Conservation (phyloP, 2,329 filamentous ascomycete species). For the Cercospora berteroae region DNA sequence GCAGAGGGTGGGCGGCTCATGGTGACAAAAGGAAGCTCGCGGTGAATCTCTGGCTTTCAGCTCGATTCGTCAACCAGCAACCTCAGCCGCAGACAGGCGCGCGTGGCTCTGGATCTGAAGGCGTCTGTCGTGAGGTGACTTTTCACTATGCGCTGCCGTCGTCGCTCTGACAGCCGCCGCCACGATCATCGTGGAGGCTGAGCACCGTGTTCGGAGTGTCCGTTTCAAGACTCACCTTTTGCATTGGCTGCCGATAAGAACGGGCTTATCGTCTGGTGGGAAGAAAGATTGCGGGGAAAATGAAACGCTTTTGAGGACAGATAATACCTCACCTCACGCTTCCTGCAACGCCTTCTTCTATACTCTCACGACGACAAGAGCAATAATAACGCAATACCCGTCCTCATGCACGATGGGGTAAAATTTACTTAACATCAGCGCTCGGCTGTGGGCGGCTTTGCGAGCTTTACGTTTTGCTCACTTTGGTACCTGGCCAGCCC, state of each 20-base stretch:
- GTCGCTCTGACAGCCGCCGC: background rate
- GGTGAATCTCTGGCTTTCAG: constrained; percentile 8
- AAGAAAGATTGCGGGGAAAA: constrained; percentile 1
- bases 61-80: background rate
- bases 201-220: background rate
- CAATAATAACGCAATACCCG: constrained; percentile 8
- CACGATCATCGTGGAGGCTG: background rate
- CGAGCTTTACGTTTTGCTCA: constrained; percentile 4
- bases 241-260: constrained; percentile 6
- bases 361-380: background rate
- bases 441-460: constrained; percentile 10
- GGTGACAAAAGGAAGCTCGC: background rate
- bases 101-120: background rate
- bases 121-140: background rate
- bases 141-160: background rate
- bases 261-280: background rate
- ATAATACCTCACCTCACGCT: background rate
- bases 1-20: background rate
- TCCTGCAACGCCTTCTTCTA: background rate
- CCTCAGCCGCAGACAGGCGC: background rate
- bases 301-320: background rate
- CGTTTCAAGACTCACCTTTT: constrained; percentile 10
- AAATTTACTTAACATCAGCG: constrained; percentile 10
- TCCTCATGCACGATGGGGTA: constrained; percentile 11
- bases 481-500: constrained; percentile 7